phyloP scores from a whole-genome alignment of 257 asterid genomes.

The Paraleonurus japonicus region DNA sequence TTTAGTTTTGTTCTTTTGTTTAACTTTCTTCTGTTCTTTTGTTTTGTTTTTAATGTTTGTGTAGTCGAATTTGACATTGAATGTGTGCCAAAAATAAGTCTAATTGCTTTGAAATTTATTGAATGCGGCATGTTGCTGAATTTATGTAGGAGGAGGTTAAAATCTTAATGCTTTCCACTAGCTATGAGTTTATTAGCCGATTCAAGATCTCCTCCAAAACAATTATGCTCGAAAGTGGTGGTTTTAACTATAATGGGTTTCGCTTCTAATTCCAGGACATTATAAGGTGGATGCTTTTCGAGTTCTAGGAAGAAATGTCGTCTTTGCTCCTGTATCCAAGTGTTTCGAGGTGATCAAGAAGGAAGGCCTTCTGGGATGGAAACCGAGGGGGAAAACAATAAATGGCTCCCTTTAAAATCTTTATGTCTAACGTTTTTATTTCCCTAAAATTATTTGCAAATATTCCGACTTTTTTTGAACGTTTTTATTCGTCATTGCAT shows the following conservation, averaged over 20 bases:
- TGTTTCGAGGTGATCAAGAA: background rate
- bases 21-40: background rate
- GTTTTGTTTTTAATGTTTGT: background rate
- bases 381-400: conserved; percentile 3
- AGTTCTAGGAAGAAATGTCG: background rate
- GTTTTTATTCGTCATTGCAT: no score
- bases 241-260: background rate
- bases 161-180: background rate
- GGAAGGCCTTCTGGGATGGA: background rate
- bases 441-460: no score
- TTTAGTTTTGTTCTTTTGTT: no score
- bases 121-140: background rate
- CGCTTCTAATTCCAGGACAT: conserved; percentile 15
- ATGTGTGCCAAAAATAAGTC: background rate
- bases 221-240: background rate
- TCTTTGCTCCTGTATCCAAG: background rate
- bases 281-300: background rate
- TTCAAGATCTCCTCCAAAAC: background rate
- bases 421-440: no score
- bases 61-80: background rate
- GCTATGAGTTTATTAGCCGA: conserved; percentile 16
- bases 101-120: background rate
- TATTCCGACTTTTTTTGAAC: no score
- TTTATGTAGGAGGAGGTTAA: conserved; percentile 15
- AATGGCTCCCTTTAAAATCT: no score